A percentile compares a stretch with the other conserved stretches of the same genome.
phyloP scores from a whole-genome alignment of 768 basidiomycete species.

The Lenzites betulinus region DNA sequence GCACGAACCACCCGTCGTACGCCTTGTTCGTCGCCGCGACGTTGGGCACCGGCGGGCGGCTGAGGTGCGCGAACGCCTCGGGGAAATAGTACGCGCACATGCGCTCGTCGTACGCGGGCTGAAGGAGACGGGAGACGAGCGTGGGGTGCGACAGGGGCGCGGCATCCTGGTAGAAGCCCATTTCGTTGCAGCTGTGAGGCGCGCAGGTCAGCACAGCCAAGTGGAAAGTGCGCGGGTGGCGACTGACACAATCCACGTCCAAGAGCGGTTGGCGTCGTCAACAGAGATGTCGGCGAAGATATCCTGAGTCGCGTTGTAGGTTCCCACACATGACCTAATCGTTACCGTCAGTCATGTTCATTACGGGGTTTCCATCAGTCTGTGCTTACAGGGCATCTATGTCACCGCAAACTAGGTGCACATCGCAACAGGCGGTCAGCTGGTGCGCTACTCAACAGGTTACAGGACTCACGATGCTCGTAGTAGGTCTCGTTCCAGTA shows the following conservation, averaged over 20 bases:
- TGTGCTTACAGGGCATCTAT: constrained; percentile 48
- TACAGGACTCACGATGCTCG: constrained; percentile 40
- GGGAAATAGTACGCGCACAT: constrained; percentile 73
- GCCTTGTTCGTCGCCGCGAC: constrained; percentile 44
- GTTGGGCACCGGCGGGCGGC: constrained; percentile 44
- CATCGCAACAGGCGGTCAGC: neutral
- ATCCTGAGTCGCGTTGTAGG: constrained; percentile 39
- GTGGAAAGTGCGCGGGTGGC: neutral
- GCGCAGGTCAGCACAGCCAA: neutral
- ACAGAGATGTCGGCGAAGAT: constrained; percentile 59
- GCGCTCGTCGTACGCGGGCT: constrained; percentile 62
- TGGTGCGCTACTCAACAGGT: neutral
- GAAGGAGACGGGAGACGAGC: constrained; percentile 57
- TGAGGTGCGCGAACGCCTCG: constrained; percentile 46
- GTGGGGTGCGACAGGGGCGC: constrained; percentile 42
- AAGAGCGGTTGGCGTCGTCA: constrained; percentile 60
- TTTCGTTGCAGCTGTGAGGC: constrained; percentile 63
- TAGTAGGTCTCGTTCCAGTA: constrained; percentile 56
- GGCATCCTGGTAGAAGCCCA: constrained; percentile 52
- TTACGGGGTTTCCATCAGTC: no score
- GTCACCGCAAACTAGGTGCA: constrained; percentile 51
- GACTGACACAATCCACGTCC: constrained; percentile 66
- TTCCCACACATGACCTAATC: constrained; percentile 41
- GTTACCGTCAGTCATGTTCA: neutral
- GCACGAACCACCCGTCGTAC: constrained; percentile 67